Conservation (phyloP, 31 red algal species). For the Asparagopsis taxiformis region DNA sequence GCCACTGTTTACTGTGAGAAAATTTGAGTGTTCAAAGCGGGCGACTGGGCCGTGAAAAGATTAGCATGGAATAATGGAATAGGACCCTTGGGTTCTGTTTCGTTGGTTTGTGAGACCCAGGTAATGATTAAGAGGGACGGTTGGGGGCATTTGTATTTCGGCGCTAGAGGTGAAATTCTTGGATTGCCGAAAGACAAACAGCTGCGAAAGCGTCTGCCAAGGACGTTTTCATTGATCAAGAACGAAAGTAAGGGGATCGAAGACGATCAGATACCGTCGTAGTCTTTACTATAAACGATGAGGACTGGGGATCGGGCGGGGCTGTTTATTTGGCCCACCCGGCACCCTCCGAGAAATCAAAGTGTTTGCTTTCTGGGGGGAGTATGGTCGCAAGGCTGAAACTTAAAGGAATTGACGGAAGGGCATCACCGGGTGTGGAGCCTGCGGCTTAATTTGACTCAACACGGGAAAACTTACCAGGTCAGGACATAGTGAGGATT, state of each 20-base stretch:
- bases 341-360: no score
- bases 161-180: no score
- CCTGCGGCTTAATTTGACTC: conserved; percentile 75
- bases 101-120: conserved; percentile 45
- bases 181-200: conserved; percentile 66
- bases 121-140: conserved; percentile 82
- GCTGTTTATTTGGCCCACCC: no score
- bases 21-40: conserved; percentile 84
- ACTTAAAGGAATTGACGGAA: no score
- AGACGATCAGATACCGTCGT: conserved; percentile 76
- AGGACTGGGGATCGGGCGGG: no score
- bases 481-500: no score
- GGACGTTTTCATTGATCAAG: no score
- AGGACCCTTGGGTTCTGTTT: conserved; percentile 52
- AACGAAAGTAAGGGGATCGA: no score
- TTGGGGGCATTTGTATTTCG: conserved; percentile 74
- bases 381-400: no score
- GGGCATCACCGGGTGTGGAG: conserved; percentile 45
- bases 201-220: conserved; percentile 77
- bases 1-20: conserved; percentile 76
- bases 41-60: conserved; percentile 62
- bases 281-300: conserved; percentile 39
- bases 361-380: no score
- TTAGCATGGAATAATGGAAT: conserved; percentile 93
- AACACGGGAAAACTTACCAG: no score